A percentile compares a stretch with the other conserved stretches of the same genome.
These are phyloP conservation scores for Lentinula sp. DNA, from an alignment of 768 basidiomycete species.

Conservation along the genomic window DNA sequence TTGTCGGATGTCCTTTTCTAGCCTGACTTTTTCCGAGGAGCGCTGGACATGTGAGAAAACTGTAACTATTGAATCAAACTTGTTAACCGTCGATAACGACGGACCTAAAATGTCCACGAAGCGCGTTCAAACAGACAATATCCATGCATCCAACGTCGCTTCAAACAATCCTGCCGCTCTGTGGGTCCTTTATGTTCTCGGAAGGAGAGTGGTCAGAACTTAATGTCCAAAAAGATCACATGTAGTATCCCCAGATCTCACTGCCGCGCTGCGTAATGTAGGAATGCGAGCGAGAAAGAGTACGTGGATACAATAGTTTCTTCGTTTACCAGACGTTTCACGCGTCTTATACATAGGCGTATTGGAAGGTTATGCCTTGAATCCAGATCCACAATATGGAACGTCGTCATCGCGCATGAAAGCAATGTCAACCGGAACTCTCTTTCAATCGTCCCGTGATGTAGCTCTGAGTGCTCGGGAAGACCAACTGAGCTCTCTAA, in stretches of 20 bases:
- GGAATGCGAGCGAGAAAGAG: conserved; percentile 58
- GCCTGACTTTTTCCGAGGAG: too few relatives aligned
- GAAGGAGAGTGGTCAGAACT: conserved; percentile 6
- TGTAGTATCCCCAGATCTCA: conserved; percentile 44
- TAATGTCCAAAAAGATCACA: conserved; percentile 7
- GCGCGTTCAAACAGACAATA: conserved; percentile 28
- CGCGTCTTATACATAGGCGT: conserved; percentile 37
- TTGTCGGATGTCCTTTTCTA: too few relatives aligned
- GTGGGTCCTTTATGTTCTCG: conserved; percentile 15
- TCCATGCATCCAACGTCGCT: conserved; percentile 17
- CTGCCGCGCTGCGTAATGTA: conserved; percentile 47
- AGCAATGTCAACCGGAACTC: conserved; percentile 30
- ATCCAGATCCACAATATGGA: conserved; percentile 12
- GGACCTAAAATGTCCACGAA: conserved; percentile 19
- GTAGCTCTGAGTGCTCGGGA: conserved; percentile 14
- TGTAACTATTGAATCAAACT: background rate
- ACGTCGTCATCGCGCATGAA: conserved; percentile 29
- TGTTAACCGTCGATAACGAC: background rate
- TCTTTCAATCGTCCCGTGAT: conserved; percentile 54
- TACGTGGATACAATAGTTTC: conserved; percentile 23
- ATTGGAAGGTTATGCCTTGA: conserved; percentile 48
- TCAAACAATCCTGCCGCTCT: conserved; percentile 13
- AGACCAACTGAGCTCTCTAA: conserved; percentile 6
- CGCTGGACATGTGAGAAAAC: background rate
- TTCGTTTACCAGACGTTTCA: conserved; percentile 13